Conservation (phyloP, 129 eudicot genomes). For the Deinandra increscens region DNA sequence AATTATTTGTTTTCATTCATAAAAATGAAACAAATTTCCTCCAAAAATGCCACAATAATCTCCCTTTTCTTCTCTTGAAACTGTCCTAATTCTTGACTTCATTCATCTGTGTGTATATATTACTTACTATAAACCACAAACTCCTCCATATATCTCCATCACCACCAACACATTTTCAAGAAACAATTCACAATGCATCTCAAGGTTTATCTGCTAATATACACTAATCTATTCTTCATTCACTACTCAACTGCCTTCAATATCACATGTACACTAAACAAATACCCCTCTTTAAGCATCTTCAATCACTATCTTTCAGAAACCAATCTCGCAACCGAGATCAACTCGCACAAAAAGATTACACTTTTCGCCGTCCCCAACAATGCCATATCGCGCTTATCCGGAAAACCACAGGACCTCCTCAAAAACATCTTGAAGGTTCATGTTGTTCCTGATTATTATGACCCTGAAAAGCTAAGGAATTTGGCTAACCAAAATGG, state of each 20-base stretch:
- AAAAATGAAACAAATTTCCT: neutral
- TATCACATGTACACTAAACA: slow-evolving; percentile 41
- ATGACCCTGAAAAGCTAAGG: slow-evolving; percentile 33
- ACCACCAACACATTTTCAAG: neutral
- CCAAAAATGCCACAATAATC: slow-evolving; percentile 23
- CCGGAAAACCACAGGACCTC: slow-evolving; percentile 22
- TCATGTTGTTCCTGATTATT: slow-evolving; percentile 56
- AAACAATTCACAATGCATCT: slow-evolving; percentile 16
- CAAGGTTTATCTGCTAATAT: slow-evolving; percentile 26
- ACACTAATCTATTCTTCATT: slow-evolving; percentile 20
- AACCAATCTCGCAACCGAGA: slow-evolving; percentile 39
- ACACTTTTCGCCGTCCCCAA: slow-evolving; percentile 52
- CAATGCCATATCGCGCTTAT: slow-evolving; percentile 18
- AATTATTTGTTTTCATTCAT: too few species aligned
- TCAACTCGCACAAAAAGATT: slow-evolving; percentile 40
- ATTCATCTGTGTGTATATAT: neutral
- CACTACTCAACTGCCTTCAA: slow-evolving; percentile 35
- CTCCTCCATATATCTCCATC: neutral
- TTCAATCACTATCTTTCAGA: slow-evolving; percentile 51
- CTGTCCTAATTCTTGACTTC: slow-evolving; percentile 21
- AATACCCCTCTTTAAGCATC: slow-evolving; percentile 37
- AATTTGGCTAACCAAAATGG: slow-evolving; percentile 15
- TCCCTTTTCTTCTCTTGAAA: slow-evolving; percentile 22
- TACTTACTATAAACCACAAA: slow-evolving; percentile 11
- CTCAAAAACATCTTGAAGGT: slow-evolving; percentile 36